phyloP scores from a whole-genome alignment of 257 asterid species.

The Przewalskia tangutica region DNA sequence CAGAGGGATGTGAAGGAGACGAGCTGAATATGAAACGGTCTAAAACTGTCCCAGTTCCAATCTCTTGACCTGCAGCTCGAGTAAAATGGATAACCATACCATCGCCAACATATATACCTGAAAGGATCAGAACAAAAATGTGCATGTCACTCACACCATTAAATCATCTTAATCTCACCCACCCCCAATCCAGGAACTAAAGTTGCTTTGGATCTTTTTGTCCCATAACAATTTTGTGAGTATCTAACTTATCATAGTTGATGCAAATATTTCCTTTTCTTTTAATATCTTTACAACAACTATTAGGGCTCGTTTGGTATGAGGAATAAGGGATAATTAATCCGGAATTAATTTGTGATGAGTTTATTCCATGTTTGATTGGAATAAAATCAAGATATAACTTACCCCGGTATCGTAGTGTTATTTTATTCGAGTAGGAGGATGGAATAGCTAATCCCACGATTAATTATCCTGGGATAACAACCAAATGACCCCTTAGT shows the following conservation, averaged over 20 bases:
- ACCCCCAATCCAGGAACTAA: background rate
- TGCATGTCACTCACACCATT: background rate
- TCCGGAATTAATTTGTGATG: no score
- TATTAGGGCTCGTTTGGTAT: background rate
- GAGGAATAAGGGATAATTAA: no score
- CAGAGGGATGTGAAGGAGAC: constrained; percentile 46
- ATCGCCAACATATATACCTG: constrained; percentile 77
- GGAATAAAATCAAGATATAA: no score
- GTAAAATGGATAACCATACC: constrained; percentile 83
- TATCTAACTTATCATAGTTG: background rate
- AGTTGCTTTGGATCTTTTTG: background rate
- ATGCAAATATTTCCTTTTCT: background rate
- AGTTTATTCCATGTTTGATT: no score
- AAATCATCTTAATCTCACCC: background rate
- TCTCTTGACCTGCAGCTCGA: constrained; percentile 75
- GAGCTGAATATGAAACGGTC: constrained; percentile 64
- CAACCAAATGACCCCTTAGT: no score
- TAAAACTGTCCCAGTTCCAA: constrained; percentile 69
- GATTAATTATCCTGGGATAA: no score
- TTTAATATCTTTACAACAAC: background rate
- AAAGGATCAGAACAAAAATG: background rate
- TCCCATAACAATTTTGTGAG: background rate
- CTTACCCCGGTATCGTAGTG: no score
- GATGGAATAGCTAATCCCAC: no score
- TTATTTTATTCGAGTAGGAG: no score